A percentile compares a stretch with the other conserved stretches of the same genome.
Conservation (phyloP, 228 moss, liverwort and hornwort genomes). For the Sphagnum fallax region DNA sequence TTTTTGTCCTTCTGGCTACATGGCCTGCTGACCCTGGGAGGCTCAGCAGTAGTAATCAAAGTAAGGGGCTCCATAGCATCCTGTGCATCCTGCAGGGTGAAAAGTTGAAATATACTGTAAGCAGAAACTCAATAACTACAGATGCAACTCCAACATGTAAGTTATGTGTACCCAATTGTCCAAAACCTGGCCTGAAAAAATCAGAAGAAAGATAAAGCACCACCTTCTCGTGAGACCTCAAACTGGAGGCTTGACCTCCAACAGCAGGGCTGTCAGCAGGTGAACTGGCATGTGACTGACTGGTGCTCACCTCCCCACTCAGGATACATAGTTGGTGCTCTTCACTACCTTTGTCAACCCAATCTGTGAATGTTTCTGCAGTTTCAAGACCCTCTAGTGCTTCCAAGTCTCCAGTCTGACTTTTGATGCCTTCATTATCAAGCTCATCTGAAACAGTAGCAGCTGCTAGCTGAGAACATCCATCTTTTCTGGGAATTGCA, state of each 20-base stretch:
- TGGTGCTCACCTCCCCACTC: slow-evolving; percentile 58
- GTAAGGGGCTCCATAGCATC: slow-evolving; percentile 16
- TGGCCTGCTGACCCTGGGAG: slow-evolving; percentile 5
- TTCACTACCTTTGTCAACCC: slow-evolving; percentile 39
- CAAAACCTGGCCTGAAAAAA: too few species aligned
- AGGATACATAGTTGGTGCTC: slow-evolving; percentile 51
- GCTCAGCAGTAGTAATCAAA: slow-evolving; percentile 7
- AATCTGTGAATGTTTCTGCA: slow-evolving; percentile 14
- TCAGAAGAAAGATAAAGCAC: slow-evolving; percentile 31
- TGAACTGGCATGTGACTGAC: slow-evolving; percentile 35
- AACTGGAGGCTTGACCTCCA: slow-evolving; percentile 21
- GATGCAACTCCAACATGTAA: too few species aligned
- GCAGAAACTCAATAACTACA: too few species aligned
- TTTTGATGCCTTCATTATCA: slow-evolving; percentile 26
- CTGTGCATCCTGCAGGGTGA: slow-evolving; percentile 19
- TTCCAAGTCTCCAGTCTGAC: slow-evolving; percentile 14
- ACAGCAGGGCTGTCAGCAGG: slow-evolving; percentile 39
- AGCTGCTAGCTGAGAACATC: slow-evolving; percentile 6
- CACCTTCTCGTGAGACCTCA: slow-evolving; percentile 29
- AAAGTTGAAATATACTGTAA: neutral
- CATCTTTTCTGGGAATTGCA: neutral
- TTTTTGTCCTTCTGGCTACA: neutral
- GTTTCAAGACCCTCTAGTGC: slow-evolving; percentile 22
- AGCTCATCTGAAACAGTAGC: slow-evolving; percentile 3
- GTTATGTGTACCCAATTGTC: too few species aligned